phyloP scores from a whole-genome alignment of 208 protist genomes.

The Porcisia deanei region DNA sequence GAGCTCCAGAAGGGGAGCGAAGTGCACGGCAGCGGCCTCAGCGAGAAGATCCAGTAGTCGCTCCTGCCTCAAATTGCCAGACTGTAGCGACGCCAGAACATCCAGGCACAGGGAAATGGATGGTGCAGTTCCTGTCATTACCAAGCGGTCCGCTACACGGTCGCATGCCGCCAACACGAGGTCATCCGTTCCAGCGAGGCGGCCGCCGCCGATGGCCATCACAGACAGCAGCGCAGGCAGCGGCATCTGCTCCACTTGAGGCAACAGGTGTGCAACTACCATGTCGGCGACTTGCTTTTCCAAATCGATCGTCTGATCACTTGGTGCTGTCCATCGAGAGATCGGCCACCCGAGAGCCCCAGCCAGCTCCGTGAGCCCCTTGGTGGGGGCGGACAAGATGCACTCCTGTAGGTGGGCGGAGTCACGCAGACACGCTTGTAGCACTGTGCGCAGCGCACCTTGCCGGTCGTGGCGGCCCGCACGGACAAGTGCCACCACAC shows the following conservation, averaged over 20 bases:
- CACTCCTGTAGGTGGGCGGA: conserved; percentile 3
- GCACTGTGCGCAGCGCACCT: conserved; percentile 25
- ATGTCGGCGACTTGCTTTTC: conserved; percentile 16
- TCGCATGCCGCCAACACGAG: conserved; percentile 2
- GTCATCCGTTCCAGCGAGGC: neutral
- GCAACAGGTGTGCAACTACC: conserved; percentile 9
- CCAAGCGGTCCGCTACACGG: conserved; percentile 9
- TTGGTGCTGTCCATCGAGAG: conserved; percentile 24
- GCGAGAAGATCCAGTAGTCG: conserved; percentile 52
- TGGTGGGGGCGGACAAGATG: conserved; percentile 25
- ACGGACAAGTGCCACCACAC: conserved; percentile 41
- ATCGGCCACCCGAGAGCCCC: conserved; percentile 24
- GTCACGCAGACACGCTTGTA: conserved; percentile 8
- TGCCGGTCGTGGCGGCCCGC: conserved; percentile 33
- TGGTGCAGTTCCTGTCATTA: neutral
- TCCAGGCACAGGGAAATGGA: conserved; percentile 12
- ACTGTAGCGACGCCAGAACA: conserved; percentile 22
- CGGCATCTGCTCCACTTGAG: conserved; percentile 19
- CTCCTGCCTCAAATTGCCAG: conserved; percentile 34
- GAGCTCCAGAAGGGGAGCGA: neutral
- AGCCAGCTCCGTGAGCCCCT: conserved; percentile 29
- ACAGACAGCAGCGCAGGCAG: conserved; percentile 25
- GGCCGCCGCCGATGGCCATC: conserved; percentile 2
- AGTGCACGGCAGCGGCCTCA: conserved; percentile 12
- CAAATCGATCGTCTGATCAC: neutral